phyloP scores from a whole-genome alignment of 306 rosid genomes.

The Rosa chinensis region DNA sequence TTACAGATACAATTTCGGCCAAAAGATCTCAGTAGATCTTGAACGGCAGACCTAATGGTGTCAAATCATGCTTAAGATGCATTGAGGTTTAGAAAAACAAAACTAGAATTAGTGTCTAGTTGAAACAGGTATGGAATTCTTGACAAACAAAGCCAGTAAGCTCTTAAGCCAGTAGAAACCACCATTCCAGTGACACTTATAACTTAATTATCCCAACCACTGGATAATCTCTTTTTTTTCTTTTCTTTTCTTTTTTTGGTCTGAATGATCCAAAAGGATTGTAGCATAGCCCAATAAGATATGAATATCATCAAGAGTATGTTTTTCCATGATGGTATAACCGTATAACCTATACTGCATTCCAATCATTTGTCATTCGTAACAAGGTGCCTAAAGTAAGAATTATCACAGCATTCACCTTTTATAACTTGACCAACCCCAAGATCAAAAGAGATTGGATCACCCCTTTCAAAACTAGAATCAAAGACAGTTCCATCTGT shows the following conservation, averaged over 20 bases:
- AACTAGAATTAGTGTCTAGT: not conserved
- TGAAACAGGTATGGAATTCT: not conserved
- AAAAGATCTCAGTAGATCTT: not conserved
- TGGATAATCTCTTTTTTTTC: not conserved
- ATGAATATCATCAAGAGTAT: not conserved
- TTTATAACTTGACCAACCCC: constrained; percentile 95
- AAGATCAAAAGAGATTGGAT: constrained; percentile 87
- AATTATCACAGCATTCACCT: constrained; percentile 41
- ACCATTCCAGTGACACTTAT: not conserved
- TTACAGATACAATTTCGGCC: not conserved
- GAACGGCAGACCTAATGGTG: not conserved
- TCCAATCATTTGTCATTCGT: not conserved
- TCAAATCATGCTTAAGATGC: not conserved
- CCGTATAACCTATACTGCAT: not conserved
- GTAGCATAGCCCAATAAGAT: not conserved
- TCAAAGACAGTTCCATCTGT: constrained; percentile 97
- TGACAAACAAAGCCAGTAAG: not conserved
- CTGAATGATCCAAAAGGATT: not conserved
- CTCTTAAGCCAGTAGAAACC: not conserved
- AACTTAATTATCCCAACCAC: not conserved
- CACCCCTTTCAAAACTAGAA: constrained; percentile 86
- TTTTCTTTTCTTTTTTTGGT: not conserved
- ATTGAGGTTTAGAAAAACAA: not conserved
- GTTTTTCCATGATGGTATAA: not conserved
- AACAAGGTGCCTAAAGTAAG: not conserved